phyloP scores from a whole-genome alignment of 768 basidiomycete genomes.

The Crassisporium funariophilum region DNA sequence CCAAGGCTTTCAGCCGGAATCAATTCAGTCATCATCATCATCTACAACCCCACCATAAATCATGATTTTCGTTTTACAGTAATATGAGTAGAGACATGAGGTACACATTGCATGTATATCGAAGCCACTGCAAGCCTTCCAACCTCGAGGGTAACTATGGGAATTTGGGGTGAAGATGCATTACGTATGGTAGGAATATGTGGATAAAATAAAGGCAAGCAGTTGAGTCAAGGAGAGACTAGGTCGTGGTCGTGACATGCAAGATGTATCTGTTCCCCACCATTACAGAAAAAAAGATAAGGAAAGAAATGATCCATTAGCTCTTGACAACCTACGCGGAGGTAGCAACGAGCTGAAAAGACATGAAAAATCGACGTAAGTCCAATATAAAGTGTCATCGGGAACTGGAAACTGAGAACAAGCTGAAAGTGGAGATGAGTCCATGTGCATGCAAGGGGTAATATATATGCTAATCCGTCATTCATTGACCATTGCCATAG shows the following conservation, averaged over 20 bases:
- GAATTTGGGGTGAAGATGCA: not conserved
- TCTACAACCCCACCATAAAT: constrained; percentile 1
- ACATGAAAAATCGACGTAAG: constrained; percentile 18
- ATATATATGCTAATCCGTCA: constrained; percentile 14
- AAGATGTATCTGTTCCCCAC: constrained; percentile 15
- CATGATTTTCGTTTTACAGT: not conserved
- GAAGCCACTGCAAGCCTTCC: not conserved
- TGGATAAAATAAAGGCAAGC: constrained; percentile 3
- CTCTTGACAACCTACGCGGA: constrained; percentile 13
- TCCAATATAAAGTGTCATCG: constrained; percentile 25
- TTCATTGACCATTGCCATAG: constrained; percentile 24
- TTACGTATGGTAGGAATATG: not conserved
- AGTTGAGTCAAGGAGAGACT: too few relatives aligned
- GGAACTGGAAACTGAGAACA: constrained; percentile 18
- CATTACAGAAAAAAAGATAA: constrained; percentile 11
- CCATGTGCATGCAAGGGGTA: constrained; percentile 18
- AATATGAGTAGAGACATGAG: not conserved
- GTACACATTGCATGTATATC: not conserved
- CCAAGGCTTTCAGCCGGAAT: constrained; percentile 7
- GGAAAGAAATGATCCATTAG: constrained; percentile 12
- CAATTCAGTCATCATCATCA: constrained; percentile 1
- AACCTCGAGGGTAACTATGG: not conserved
- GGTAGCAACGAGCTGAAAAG: constrained; percentile 11
- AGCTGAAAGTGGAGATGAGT: constrained; percentile 13
- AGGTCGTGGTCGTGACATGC: constrained; percentile 2